Percentiles rank a stretch among this genome's conserved stretches.
phyloP scores from a whole-genome alignment of 768 basidiomycete species.

The Serendipita sp. region DNA sequence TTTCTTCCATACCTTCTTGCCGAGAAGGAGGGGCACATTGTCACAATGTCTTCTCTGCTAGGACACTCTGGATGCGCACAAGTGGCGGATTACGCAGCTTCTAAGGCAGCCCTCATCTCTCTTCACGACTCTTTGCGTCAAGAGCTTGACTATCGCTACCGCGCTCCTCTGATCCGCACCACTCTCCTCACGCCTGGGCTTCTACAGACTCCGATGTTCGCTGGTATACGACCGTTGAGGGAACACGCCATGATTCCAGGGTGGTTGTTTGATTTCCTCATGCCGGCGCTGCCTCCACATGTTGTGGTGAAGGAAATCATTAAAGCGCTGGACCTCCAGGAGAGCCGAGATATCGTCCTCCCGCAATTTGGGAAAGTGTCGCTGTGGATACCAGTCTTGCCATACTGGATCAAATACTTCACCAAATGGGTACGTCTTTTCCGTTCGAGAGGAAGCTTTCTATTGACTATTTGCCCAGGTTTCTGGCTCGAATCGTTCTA shows the following conservation, averaged over 20 bases:
- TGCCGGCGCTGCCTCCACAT: conserved; percentile 58
- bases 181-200: conserved; percentile 75
- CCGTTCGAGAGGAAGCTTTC: background rate
- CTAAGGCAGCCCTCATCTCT: conserved; percentile 75
- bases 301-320: conserved; percentile 71
- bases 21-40: conserved; percentile 68
- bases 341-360: conserved; percentile 51
- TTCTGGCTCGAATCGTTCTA: background rate
- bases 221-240: conserved; percentile 15
- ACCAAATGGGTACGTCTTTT: background rate
- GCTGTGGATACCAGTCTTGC: background rate
- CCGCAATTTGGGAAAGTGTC: conserved; percentile 23
- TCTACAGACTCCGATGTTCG: conserved; percentile 65
- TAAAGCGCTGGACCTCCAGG: conserved; percentile 61
- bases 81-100: conserved; percentile 84
- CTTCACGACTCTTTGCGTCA: conserved; percentile 75
- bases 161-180: conserved; percentile 65
- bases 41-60: conserved; percentile 65
- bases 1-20: conserved; percentile 72
- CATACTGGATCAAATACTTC: conserved; percentile 2
- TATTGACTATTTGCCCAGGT: background rate
- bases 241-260: conserved; percentile 34
- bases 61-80: conserved; percentile 57
- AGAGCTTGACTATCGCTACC: conserved; percentile 74
- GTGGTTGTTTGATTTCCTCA: conserved; percentile 50